Percentiles rank a stretch among this genome's conserved stretches.
Evolutionary conservation across 345 rosid genomes (phyloP).

Genomic region (Stellera chamaejasme): DNA sequence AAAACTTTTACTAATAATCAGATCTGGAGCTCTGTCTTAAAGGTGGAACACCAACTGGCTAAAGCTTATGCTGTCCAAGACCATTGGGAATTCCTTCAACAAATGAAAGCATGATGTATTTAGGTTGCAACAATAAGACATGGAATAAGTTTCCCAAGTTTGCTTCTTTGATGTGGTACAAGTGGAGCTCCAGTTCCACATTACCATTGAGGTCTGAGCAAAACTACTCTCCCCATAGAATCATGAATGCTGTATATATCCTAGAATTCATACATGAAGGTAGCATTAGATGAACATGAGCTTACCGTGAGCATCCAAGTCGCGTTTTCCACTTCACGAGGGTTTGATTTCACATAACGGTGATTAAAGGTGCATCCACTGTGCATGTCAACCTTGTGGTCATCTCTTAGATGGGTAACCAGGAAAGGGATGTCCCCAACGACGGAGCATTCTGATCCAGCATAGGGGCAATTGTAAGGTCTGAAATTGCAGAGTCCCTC

Average conservation of each 20-base stretch:
- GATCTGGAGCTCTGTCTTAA: background rate
- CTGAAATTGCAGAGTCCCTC: constrained; percentile 63
- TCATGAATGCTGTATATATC: too few relatives aligned
- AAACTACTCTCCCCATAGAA: too few relatives aligned
- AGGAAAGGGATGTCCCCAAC: constrained; percentile 67
- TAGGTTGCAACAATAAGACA: too few relatives aligned
- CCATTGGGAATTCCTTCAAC: background rate
- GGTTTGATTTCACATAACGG: constrained; percentile 74
- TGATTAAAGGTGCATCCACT: constrained; percentile 72
- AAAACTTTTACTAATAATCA: background rate
- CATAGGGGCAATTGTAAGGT: constrained; percentile 73
- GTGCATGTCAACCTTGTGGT: constrained; percentile 83
- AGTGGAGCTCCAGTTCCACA: too few relatives aligned
- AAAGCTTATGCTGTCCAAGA: background rate
- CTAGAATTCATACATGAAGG: too few relatives aligned
- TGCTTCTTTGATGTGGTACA: too few relatives aligned
- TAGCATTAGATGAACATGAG: background rate
- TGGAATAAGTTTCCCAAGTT: too few relatives aligned
- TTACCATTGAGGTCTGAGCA: too few relatives aligned
- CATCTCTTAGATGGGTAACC: constrained; percentile 69
- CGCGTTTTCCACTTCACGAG: constrained; percentile 79
- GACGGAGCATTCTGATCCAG: constrained; percentile 62
- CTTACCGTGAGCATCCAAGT: constrained; percentile 66
- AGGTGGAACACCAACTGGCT: too few relatives aligned
- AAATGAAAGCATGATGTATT: background rate